Evolutionary conservation across 1,139 yeast genomes (phyloP).

Genomic region (Blastobotrys malaysiensis): DNA sequence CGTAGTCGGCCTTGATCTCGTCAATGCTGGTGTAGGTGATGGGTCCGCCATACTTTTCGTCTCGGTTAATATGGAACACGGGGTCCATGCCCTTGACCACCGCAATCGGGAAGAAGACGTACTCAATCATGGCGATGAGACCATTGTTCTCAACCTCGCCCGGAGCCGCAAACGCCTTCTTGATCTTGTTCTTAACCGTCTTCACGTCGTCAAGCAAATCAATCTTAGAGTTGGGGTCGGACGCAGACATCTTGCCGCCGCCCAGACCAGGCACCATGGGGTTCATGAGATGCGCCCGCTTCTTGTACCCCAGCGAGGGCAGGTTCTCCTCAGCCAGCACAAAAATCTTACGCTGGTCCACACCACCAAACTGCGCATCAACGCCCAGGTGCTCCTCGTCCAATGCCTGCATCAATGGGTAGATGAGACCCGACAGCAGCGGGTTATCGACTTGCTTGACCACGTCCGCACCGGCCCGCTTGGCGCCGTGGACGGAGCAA

Average conservation of each 20-base stretch:
- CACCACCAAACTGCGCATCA: slow-evolving; percentile 98
- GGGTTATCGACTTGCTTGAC: slow-evolving; percentile 97
- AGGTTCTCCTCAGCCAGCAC: slow-evolving; percentile 95
- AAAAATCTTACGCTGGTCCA: slow-evolving; percentile 96
- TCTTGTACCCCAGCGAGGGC: slow-evolving; percentile 82
- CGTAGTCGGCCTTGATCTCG: slow-evolving; percentile 67
- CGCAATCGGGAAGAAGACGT: slow-evolving; percentile 79
- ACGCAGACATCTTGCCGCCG: slow-evolving; percentile 97
- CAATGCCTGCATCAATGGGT: slow-evolving; percentile 97
- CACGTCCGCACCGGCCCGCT: slow-evolving; percentile 99
- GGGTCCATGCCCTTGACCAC: slow-evolving; percentile 52
- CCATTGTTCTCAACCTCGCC: slow-evolving; percentile 93
- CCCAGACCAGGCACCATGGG: slow-evolving; percentile 97
- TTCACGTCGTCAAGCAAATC: slow-evolving; percentile 89
- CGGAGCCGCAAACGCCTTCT: slow-evolving; percentile 91
- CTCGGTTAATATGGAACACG: slow-evolving; percentile 75
- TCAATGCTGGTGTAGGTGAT: slow-evolving; percentile 64
- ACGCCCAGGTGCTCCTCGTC: slow-evolving; percentile 88
- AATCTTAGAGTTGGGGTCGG: slow-evolving; percentile 96
- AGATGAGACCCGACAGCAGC: slow-evolving; percentile 84
- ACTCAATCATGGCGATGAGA: slow-evolving; percentile 75
- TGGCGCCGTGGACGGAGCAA: slow-evolving; percentile 92
- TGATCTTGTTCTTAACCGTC: slow-evolving; percentile 80
- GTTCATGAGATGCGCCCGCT: slow-evolving; percentile 98
- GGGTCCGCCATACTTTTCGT: slow-evolving; percentile 96